Base-by-base conservation (phyloP, 495 filamentous ascomycete species). In the Delitschia confertaspora region DNA sequence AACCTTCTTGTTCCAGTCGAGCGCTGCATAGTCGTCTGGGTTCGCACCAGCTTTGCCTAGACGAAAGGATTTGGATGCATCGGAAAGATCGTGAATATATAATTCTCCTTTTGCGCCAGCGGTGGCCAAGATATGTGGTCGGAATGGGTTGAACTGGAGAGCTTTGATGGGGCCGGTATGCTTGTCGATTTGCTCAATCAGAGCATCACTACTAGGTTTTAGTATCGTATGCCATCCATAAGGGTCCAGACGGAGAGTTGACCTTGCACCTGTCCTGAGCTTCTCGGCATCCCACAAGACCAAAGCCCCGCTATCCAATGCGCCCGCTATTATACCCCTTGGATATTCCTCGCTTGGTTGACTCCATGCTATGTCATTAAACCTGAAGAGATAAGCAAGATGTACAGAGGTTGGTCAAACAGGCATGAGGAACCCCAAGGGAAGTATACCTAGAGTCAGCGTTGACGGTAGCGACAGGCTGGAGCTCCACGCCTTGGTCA, bases 1-100 rank as follows among this genome's bases (percentile, higher is more conserved):
- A 27, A 95, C 88, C 69, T 94, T 96, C 56, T 88, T 88, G 67
- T 99, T 99, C 91, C 91, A 99, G 52, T 95, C 89, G 56, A 96
- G 68, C 45, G 85, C 88, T 49, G 95, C 88, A 49, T 95, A 82
- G 55, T 96, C 93, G 58, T 96, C 89, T 6, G 87, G 81, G 51
- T 83, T 79, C 52, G 88, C 87, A 10, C 85, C 85, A 32, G 84
- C 74, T 43, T 80, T 89, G 34, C 93, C 91, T 29, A 96, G 72
- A 45, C 87, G 78, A 66, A 88, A 91, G 9, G 93, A 83, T 57
- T 82, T 93, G 73, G 48, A 43, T 33, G 42, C 73, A 61, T 96
- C 86, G 65, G 88, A 85, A 39, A 96, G 68, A 59, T 99, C 88
- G 63, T 86, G 93, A 46, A 99, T 81, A 65, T 83, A 96, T 17